Evolutionary conservation across 2,329 filamentous ascomycete genomes (phyloP).

Genomic region (Botryotinia globosa): DNA sequence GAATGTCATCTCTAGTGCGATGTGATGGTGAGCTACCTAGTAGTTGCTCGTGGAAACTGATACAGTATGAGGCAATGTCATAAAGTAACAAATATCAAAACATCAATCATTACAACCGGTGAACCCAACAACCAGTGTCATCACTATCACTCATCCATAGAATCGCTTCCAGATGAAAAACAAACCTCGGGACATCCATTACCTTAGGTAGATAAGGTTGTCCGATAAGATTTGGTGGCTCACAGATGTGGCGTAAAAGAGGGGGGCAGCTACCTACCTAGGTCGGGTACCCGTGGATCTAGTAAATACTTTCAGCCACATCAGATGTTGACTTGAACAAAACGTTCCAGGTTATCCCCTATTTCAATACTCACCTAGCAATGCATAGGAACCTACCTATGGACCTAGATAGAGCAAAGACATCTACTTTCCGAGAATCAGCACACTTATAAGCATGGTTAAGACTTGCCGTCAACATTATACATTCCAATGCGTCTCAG

Average conservation of each 20-base stretch:
- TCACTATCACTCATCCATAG: not conserved
- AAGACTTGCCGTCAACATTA: too few relatives aligned
- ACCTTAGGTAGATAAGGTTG: not conserved
- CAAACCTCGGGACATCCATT: not conserved
- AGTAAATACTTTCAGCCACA: not conserved
- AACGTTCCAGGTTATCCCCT: not conserved
- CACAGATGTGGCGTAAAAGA: not conserved
- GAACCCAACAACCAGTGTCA: not conserved
- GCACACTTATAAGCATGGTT: not conserved
- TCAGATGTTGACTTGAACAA: not conserved
- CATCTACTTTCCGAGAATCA: not conserved
- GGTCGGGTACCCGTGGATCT: too few relatives aligned
- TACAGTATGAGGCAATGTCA: not conserved
- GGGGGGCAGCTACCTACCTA: too few relatives aligned
- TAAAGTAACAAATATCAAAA: not conserved
- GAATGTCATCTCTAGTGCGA: not conserved
- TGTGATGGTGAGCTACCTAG: not conserved
- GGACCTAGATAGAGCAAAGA: not conserved
- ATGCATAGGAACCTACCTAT: not conserved
- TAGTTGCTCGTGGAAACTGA: not conserved
- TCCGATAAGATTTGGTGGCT: slow-evolving; percentile 7
- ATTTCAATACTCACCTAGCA: not conserved
- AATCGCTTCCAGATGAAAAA: not conserved
- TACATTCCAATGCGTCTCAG: slow-evolving; percentile 15
- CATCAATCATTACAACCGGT: not conserved